phyloP scores from a whole-genome alignment of 1,284 basidiomycete genomes.

The Rhodotorula sp. region DNA sequence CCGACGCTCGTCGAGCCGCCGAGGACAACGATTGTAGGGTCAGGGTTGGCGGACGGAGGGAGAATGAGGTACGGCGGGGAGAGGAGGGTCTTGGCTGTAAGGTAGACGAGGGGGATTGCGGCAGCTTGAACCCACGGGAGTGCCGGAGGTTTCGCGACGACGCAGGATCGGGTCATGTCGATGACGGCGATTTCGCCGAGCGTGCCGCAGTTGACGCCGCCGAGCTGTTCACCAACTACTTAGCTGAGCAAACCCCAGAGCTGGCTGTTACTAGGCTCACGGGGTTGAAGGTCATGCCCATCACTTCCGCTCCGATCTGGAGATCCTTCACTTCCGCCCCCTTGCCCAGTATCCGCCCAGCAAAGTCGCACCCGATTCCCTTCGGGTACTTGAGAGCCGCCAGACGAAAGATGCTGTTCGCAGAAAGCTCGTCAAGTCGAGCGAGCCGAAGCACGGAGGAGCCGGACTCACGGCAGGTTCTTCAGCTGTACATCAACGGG shows the following conservation, averaged over 20 bases:
- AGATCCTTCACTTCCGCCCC: constrained; percentile 56
- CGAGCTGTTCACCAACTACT: constrained; percentile 17
- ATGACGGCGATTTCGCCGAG: constrained; percentile 48
- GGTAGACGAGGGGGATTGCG: constrained; percentile 58
- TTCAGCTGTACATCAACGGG: constrained; percentile 57
- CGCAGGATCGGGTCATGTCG: constrained; percentile 39
- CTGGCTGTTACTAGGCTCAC: constrained; percentile 1
- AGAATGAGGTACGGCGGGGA: constrained; percentile 45
- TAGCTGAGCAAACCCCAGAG: too few species aligned
- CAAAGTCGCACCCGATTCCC: constrained; percentile 54
- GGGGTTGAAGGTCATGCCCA: constrained; percentile 52
- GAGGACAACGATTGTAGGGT: constrained; percentile 59
- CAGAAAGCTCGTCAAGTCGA: constrained; percentile 50
- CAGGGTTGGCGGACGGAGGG: constrained; percentile 12
- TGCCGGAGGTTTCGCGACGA: constrained; percentile 55
- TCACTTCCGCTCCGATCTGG: constrained; percentile 60
- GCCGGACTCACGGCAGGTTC: constrained; percentile 6
- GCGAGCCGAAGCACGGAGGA: not conserved
- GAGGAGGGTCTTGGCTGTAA: constrained; percentile 61
- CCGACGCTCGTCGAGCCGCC: constrained; percentile 67
- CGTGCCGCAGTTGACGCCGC: constrained; percentile 10
- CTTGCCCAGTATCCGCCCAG: constrained; percentile 58
- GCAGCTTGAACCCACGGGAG: constrained; percentile 60
- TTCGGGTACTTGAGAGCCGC: constrained; percentile 50
- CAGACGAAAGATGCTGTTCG: constrained; percentile 59